Evolutionary conservation across 1,284 basidiomycete genomes (phyloP), one percentile per base, ranked within the genome.

Genomic region (Neolentinus lepideus): DNA sequence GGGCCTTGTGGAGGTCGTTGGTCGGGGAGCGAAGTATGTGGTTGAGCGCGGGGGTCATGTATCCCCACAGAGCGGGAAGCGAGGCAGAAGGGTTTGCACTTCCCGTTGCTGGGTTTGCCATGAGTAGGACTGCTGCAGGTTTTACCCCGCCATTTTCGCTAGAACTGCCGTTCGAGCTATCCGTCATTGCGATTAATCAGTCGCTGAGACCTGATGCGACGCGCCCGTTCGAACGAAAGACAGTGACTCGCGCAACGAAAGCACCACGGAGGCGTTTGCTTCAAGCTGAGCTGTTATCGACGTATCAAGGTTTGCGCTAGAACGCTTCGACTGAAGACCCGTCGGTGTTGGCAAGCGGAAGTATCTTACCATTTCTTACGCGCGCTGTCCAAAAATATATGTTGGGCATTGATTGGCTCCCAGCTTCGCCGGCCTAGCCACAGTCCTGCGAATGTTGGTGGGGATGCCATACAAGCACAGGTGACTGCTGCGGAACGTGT

Each of bases 71-170:
- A 1, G 84, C 73, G 50, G 81, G 75, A 24, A 88, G 72, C 0
- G 85, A 87, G 4, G 83, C 82, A 11, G 87, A 75, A 27, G 88
- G 88, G 67, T 88, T 86, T 25, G 85, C 81, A 63, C 84, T 86
- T 36, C 83, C 82, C 4, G 80, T 77, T 29, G 80, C 73, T 55
- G 77, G 80, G 64, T 78, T 84, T 60, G 73, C 76, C 70, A 78
- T 50, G 4, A 50, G 71, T 55, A 72, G 71, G 29, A 72, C 66
- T 50, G 70, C 57, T 56, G 63, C 29, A n/a, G 63, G 35, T 24
- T 46, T 19, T 9, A 51, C 29, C 29, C 64, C 61, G 6, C 8
- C 16, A 43, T 43, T 43, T 16, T 4, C 6, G 38, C 38, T 43
- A n/a, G 12, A 12, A 31, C 8, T 6, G 38, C 38, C 38, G 38